phyloP scores from a whole-genome alignment of 768 basidiomycete genomes.

The Xanthoconium purpureum region DNA sequence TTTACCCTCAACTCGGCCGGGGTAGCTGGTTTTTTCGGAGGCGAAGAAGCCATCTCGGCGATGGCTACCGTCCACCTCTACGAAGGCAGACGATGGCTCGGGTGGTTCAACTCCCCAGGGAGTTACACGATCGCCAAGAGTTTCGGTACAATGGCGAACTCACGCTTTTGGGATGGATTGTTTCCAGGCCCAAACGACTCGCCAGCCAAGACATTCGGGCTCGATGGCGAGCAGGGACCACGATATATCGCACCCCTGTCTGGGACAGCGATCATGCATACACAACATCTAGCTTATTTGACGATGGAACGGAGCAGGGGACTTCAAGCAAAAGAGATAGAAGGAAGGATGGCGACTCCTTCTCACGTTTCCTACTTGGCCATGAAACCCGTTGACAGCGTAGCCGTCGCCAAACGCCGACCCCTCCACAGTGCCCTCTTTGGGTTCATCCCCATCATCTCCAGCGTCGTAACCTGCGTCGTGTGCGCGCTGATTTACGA shows the following conservation, averaged over 20 bases:
- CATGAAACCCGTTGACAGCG: constrained; percentile 12
- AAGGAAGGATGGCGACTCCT: constrained; percentile 9
- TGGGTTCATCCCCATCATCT: constrained; percentile 21
- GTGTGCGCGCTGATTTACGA: constrained; percentile 10
- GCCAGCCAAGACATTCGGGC: constrained; percentile 25
- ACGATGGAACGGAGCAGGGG: constrained; percentile 17
- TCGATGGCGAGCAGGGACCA: constrained; percentile 31
- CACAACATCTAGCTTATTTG: constrained; percentile 25
- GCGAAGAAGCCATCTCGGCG: constrained; percentile 35
- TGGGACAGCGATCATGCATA: constrained; percentile 22
- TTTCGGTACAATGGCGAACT: constrained; percentile 26
- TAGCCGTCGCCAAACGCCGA: neutral
- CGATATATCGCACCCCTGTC: constrained; percentile 28
- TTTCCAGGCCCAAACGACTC: constrained; percentile 31
- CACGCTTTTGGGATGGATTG: constrained; percentile 32
- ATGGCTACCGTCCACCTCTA: constrained; percentile 34
- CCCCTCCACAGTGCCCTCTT: constrained; percentile 4
- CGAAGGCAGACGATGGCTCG: constrained; percentile 29
- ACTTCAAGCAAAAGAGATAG: neutral
- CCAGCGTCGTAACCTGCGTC: constrained; percentile 25
- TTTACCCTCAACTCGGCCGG: constrained; percentile 30
- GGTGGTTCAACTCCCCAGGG: constrained; percentile 38
- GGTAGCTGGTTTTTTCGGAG: constrained; percentile 37
- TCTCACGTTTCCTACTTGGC: constrained; percentile 20
- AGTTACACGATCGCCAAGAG: constrained; percentile 32